Base-by-base conservation (phyloP, 495 filamentous ascomycete genomes). In the Glarea lozoyensis region DNA sequence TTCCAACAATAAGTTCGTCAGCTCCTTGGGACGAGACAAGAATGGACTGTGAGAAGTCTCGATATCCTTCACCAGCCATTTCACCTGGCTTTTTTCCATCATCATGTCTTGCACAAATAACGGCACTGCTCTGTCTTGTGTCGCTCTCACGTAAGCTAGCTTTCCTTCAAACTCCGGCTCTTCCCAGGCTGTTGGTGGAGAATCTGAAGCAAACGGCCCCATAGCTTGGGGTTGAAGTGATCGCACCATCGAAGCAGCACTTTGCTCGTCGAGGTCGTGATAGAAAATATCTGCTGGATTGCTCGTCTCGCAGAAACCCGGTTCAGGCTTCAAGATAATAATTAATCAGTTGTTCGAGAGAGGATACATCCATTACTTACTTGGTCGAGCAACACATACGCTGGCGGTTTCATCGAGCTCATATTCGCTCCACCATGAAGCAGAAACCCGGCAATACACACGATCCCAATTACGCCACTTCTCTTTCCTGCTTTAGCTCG, bases 401-500 rank as follows among this genome's bases (percentile, higher is more conserved):
- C 6, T n/a, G n/a, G n/a, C n/a, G n/a, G n/a, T n/a, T n/a, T n/a
- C 7, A 17, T 19, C 7, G 7, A 10, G 21, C 29, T 12, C 18
- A 40, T 37, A 2, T 6, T 12, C 15, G 52, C 53, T 5, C 49
- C 33, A 0, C 44, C 15, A 3, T 31, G 21, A 2, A 53, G 20
- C 10, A 30, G n/a, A 6, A 59, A 29, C 4, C 42, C 43, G 1
- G 56, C 56, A 37, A 62, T 67, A 37, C 67, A 70, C 3, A 65
- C 36, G 22, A 72, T 23, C 25, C 58, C 53, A 2, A 61, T 31
- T 2, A 72, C 55, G 0, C 65, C 63, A 0, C 59, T 56, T 32
- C 56, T 49, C 23, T 61, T 51, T 1, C 63, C 66, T 46, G 62
- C 37, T 13, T 57, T 53, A 16, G 58, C 50, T 22, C 67, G 58